Evolutionary conservation across 352 stramenopile genomes (phyloP), one percentile per base, ranked within the genome.

Genomic region (Phytophthora citrophthora): DNA sequence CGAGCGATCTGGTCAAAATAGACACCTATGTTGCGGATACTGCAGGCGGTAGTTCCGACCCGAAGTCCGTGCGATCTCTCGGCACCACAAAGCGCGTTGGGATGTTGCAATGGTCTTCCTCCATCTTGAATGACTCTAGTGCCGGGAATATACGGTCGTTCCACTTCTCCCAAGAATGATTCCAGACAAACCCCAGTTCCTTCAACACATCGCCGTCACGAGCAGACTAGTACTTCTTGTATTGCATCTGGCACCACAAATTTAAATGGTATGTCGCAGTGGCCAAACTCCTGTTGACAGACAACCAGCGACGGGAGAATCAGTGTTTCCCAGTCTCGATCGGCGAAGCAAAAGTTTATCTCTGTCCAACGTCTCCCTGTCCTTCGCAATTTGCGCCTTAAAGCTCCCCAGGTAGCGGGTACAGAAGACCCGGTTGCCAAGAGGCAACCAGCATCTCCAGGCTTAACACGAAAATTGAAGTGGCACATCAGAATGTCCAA

Each of bases 241-340:
- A n/a, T 16, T 16, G 39, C 9, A 45, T 61, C 18, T 1, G 72
- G 70, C 4, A 84, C 70, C 1, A 60, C 39, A 36, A 87, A 84
- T 6, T 43, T 47, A 40, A 18, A 16, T 10, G 12, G 31, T 2
- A 84, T 49, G 16, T 71, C 16, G 57, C 75, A 76, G 49, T 86
- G 64, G 7, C 64, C 68, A 34, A 74, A 41, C n/a, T 74, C 27
- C 0, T 32, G 15, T 20, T 54, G 47, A 38, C 79, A 80, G 0
- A 27, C 59, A 38, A 70, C 31, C 1, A 88, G 44, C 4, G 67
- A 51, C 11, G 78, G 77, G 4, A 87, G 4, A 4, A 87, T 47
- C 2, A 40, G 76, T 10, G 68, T 50, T 26, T 43, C 54, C 79
- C 81, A 89, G 18, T 70, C 72, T 38, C 51, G 51, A 5, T 86